Percentiles rank a stretch among this genome's conserved stretches.
These are phyloP conservation scores for Asterella californica DNA, from an alignment of 225 moss, liverwort and hornwort genomes.

Conservation along the genomic window DNA sequence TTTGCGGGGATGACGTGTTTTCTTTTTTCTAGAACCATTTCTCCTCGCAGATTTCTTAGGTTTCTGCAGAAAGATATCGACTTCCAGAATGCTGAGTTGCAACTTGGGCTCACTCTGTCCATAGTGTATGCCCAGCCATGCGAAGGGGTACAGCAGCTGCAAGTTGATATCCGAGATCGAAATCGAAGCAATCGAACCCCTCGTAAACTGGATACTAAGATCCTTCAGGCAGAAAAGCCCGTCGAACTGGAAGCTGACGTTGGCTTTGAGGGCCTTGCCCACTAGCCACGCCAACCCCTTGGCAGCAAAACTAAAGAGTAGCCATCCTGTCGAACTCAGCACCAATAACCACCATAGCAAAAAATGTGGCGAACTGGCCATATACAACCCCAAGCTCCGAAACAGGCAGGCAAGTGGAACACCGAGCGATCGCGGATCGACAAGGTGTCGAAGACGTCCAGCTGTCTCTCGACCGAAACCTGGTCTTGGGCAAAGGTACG, in stretches of 20 bases:
- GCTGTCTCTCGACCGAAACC: neutral
- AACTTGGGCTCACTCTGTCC: conserved; percentile 69
- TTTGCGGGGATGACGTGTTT: conserved; percentile 49
- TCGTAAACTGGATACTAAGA: conserved; percentile 71
- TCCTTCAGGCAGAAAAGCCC: conserved; percentile 74
- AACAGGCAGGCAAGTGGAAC: neutral
- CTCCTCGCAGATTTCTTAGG: conserved; percentile 41
- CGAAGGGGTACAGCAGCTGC: conserved; percentile 68
- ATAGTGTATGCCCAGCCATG: conserved; percentile 42
- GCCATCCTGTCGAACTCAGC: conserved; percentile 38
- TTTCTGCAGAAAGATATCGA: conserved; percentile 69
- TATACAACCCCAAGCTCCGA: conserved; percentile 24
- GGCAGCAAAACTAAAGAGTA: conserved; percentile 71
- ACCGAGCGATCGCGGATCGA: conserved; percentile 3
- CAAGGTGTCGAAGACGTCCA: conserved; percentile 1
- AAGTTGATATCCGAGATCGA: conserved; percentile 70
- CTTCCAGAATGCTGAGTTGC: conserved; percentile 82
- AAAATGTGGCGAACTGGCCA: conserved; percentile 33
- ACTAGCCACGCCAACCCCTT: conserved; percentile 73
- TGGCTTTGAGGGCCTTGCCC: conserved; percentile 70
- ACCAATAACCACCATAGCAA: conserved; percentile 38
- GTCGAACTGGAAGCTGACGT: conserved; percentile 85
- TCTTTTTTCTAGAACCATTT: conserved; percentile 44
- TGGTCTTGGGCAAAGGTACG: neutral
- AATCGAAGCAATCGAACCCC: conserved; percentile 73